phyloP scores from a whole-genome alignment of 148 eudicot genomes.

The Fagopyrum esculentum region DNA sequence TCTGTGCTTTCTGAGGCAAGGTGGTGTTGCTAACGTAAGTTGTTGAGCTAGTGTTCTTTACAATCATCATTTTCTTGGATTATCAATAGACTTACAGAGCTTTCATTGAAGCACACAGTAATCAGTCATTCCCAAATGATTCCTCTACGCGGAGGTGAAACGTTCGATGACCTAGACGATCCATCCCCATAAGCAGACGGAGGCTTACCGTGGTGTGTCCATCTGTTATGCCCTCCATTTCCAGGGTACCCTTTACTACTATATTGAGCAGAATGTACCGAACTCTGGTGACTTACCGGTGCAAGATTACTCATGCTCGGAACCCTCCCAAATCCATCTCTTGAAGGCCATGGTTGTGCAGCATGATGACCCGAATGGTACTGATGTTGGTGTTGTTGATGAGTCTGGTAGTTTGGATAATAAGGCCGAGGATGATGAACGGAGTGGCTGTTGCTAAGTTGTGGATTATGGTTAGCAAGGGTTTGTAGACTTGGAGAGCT shows the following conservation, averaged over 20 bases:
- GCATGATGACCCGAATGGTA: slow-evolving; percentile 18
- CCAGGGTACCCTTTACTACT: slow-evolving; percentile 18
- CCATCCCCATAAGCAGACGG: slow-evolving; percentile 10
- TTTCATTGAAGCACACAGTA: background rate
- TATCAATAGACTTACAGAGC: background rate
- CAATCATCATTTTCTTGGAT: background rate
- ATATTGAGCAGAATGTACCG: slow-evolving; percentile 4
- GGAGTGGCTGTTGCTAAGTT: background rate
- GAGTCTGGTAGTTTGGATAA: slow-evolving; percentile 15
- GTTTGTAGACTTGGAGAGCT: slow-evolving; percentile 58
- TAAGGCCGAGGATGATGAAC: background rate
- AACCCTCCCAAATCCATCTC: slow-evolving; percentile 12
- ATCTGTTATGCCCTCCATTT: slow-evolving; percentile 28
- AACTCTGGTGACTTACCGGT: slow-evolving; percentile 1
- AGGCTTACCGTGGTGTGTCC: slow-evolving; percentile 28
- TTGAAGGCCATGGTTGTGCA: background rate
- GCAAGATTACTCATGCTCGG: slow-evolving; percentile 6
- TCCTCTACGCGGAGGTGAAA: slow-evolving; percentile 6
- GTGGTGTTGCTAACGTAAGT: no score
- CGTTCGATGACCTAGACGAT: background rate
- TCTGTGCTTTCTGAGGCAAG: no score
- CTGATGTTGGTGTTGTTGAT: slow-evolving; percentile 17
- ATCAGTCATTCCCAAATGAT: background rate
- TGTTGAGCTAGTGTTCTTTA: background rate
- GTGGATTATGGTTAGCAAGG: slow-evolving; percentile 17